phyloP scores from a whole-genome alignment of 495 filamentous ascomycete genomes.

The Annulohypoxylon maeteangense region DNA sequence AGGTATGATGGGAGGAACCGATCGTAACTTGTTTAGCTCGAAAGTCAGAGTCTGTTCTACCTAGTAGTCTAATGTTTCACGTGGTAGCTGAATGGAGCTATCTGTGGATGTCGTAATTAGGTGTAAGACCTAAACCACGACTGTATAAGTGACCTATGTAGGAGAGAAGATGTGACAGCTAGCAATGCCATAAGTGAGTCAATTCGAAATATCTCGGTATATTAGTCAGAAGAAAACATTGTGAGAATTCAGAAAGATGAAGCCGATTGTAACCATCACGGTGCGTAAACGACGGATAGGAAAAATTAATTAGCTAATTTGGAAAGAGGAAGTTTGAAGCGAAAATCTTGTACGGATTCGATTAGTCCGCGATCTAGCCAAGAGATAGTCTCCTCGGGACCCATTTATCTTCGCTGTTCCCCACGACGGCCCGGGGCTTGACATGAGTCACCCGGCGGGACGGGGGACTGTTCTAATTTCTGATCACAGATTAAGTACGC shows the following conservation, averaged over 20 bases:
- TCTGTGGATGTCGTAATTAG: not conserved
- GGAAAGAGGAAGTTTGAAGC: slow-evolving; percentile 16
- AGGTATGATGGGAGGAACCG: not conserved
- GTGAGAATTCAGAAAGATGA: not conserved
- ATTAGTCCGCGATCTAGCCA: slow-evolving; percentile 10
- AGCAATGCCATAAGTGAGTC: not conserved
- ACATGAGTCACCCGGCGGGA: slow-evolving; percentile 35
- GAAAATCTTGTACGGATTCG: slow-evolving; percentile 19
- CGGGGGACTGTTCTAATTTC: slow-evolving; percentile 3
- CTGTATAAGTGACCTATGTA: no score
- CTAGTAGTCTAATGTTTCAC: no score
- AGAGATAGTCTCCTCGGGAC: not conserved
- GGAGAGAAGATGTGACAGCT: no score
- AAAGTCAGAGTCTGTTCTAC: not conserved
- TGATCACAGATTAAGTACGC: not conserved
- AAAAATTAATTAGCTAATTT: not conserved
- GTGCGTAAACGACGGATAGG: not conserved
- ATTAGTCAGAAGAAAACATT: not conserved
- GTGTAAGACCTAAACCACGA: not conserved
- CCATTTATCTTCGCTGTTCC: slow-evolving; percentile 5
- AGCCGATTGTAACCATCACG: not conserved
- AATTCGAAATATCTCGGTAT: not conserved
- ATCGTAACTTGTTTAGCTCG: not conserved
- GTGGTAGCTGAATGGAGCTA: not conserved
- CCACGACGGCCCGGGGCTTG: slow-evolving; percentile 6